Evolutionary conservation across 2,329 filamentous ascomycete species (phyloP).

Genomic region (Rutstroemia sp.): DNA sequence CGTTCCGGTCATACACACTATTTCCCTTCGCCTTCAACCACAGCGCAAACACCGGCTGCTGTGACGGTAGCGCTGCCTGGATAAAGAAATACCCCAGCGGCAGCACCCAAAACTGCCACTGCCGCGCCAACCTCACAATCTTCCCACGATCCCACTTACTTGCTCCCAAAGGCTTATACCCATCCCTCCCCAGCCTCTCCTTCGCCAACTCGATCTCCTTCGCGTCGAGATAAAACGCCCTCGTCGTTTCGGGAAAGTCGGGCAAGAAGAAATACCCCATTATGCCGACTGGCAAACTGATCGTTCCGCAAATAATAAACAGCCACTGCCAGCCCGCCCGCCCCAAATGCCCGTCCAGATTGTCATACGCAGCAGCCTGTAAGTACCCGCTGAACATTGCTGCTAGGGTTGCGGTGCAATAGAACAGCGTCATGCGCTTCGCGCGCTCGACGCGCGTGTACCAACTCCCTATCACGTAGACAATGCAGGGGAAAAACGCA

Average conservation of each 20-base stretch:
- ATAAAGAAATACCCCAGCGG: constrained; percentile 22
- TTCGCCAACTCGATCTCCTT: constrained; percentile 14
- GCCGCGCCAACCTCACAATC: constrained; percentile 19
- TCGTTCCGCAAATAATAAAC: constrained; percentile 43
- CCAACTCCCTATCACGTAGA: constrained; percentile 40
- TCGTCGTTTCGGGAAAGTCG: constrained; percentile 35
- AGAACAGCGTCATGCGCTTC: constrained; percentile 49
- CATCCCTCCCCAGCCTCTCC: constrained; percentile 13
- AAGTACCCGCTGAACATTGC: constrained; percentile 38
- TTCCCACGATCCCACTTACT: constrained; percentile 20
- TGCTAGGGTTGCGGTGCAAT: constrained; percentile 43
- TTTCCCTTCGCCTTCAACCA: constrained; percentile 17
- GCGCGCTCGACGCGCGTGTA: constrained; percentile 39
- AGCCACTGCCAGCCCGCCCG: constrained; percentile 39
- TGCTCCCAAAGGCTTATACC: constrained; percentile 19
- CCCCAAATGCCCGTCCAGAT: constrained; percentile 32
- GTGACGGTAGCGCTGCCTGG: constrained; percentile 14
- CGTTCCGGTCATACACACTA: constrained; percentile 18
- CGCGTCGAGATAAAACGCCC: constrained; percentile 32
- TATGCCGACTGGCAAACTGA: constrained; percentile 46
- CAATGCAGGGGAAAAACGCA: constrained; percentile 21
- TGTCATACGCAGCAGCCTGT: constrained; percentile 34
- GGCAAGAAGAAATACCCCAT: constrained; percentile 42
- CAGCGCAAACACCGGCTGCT: constrained; percentile 19
- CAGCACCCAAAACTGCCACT: constrained; percentile 25